Evolutionary conservation across 1,139 yeast genomes (phyloP), one percentile per base, ranked within the genome.

Genomic region (Magnusiomyces clavatus): DNA sequence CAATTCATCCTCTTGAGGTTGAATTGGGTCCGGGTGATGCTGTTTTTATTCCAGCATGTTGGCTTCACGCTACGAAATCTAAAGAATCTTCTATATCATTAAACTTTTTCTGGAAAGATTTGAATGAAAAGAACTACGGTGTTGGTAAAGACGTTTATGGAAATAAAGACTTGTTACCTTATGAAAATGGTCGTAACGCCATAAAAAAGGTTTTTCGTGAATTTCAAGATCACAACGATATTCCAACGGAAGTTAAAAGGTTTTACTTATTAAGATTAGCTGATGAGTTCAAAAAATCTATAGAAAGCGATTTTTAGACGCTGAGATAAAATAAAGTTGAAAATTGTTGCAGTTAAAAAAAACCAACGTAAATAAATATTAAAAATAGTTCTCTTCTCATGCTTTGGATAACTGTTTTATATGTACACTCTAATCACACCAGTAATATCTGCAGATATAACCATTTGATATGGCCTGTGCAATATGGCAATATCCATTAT

Each of bases 401-500:
- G 40, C 17, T 37, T 48, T 48, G 41, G 8, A 19, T 10, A 16
- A 41, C 19, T 50, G 6, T 12, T n/a, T 39, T 63, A 79, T 61
- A 74, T 76, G 64, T 76, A 81, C 1, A 85, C 75, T 61, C 78
- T 79, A 41, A 85, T 72, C 6, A 69, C 69, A 0, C 94, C 94
- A 46, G 77, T 71, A 49, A 86, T 65, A 60, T 84, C 92, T 2
- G 72, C 86, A 1, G 84, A 73, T 1, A 85, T 69, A 6, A 84
- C 64, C 81, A 84, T 76, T 47, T 77, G 78, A 58, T 74, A 80
- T 0, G 92, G 90, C 16, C 66, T 65, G 11, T 69, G 60, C 17
- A 80, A 57, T 16, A 77, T 58, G 0, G 74, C 76, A 12, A 83
- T 65, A 43, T 72, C 83, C 1, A 74, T 75, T 35, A 84, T 71